Conservation (phyloP, 495 filamentous ascomycete genomes). For the Filosporella fistucella region DNA sequence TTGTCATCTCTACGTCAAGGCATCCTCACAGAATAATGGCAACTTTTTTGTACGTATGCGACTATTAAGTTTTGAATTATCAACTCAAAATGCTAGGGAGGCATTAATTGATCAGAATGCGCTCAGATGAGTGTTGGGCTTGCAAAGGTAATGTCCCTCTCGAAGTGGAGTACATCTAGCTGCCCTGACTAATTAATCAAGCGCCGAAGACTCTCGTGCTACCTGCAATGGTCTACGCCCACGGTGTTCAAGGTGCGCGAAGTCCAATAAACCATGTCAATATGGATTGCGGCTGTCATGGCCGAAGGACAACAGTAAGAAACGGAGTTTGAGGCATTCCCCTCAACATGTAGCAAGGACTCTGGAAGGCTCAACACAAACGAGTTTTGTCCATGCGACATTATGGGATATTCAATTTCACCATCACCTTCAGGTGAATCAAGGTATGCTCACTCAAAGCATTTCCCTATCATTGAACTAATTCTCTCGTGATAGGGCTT, state of each 20-base stretch:
- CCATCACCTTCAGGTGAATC: constrained; percentile 9
- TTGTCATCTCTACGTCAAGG: constrained; percentile 9
- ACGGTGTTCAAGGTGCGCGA: constrained; percentile 19
- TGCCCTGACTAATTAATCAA: constrained; percentile 7
- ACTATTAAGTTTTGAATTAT: too few species aligned
- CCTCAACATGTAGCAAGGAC: constrained; percentile 4
- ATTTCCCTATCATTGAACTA: constrained; percentile 8
- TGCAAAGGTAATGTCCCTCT: constrained; percentile 19
- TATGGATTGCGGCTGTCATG: constrained; percentile 22
- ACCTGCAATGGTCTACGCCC: constrained; percentile 15
- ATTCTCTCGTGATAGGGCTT: constrained; percentile 7
- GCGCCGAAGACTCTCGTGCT: constrained; percentile 16
- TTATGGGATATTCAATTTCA: constrained; percentile 17
- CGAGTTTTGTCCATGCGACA: constrained; percentile 17
- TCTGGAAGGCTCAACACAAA: constrained; percentile 3
- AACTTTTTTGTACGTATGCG: constrained; percentile 12
- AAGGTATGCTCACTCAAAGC: constrained; percentile 6
- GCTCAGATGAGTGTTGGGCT: constrained; percentile 20
- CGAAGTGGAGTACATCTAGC: constrained; percentile 5
- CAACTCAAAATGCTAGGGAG: too few species aligned
- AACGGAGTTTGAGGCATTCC: constrained; percentile 17
- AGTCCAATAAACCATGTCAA: constrained; percentile 17
- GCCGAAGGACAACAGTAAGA: constrained; percentile 17
- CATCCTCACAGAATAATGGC: constrained; percentile 11
- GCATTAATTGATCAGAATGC: constrained; percentile 13